phyloP scores from a whole-genome alignment of 129 eudicot species.

The Mikania micrantha region DNA sequence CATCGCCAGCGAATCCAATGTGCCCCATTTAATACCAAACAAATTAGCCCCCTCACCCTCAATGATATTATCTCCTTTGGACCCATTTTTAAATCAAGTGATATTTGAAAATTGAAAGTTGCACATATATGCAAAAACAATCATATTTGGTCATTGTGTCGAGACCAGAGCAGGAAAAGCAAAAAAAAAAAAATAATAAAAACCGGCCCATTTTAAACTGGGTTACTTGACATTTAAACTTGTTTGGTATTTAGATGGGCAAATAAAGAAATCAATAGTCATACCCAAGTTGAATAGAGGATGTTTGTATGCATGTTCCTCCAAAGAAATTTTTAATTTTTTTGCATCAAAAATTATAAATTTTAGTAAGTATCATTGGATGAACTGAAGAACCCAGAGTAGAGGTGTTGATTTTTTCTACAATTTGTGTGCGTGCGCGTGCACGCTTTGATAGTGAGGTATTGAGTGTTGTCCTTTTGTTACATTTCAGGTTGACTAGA shows the following conservation, averaged over 20 bases:
- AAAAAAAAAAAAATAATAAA: not conserved
- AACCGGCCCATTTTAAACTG: not conserved
- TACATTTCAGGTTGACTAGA: too few relatives aligned
- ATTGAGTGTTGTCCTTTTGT: too few relatives aligned
- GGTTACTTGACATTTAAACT: not conserved
- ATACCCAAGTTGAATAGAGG: not conserved
- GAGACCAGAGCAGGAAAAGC: not conserved
- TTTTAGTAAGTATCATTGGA: too few relatives aligned
- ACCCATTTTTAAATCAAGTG: not conserved
- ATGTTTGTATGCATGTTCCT: not conserved
- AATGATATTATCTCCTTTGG: constrained; percentile 6
- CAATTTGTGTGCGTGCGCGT: too few relatives aligned
- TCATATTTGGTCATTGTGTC: not conserved
- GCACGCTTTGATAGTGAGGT: too few relatives aligned
- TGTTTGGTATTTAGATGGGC: too few relatives aligned
- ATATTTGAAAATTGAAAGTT: not conserved
- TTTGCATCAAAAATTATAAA: too few relatives aligned
- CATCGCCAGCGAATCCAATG: constrained; percentile 32
- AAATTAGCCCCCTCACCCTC: constrained; percentile 11
- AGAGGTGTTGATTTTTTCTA: too few relatives aligned
- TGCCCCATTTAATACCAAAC: constrained; percentile 34
- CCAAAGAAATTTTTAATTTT: too few relatives aligned
- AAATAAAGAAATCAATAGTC: not conserved
- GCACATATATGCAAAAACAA: not conserved
- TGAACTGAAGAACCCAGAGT: too few relatives aligned